Conservation (phyloP, 2,329 filamentous ascomycete species). For the Aspergillus piperis region DNA sequence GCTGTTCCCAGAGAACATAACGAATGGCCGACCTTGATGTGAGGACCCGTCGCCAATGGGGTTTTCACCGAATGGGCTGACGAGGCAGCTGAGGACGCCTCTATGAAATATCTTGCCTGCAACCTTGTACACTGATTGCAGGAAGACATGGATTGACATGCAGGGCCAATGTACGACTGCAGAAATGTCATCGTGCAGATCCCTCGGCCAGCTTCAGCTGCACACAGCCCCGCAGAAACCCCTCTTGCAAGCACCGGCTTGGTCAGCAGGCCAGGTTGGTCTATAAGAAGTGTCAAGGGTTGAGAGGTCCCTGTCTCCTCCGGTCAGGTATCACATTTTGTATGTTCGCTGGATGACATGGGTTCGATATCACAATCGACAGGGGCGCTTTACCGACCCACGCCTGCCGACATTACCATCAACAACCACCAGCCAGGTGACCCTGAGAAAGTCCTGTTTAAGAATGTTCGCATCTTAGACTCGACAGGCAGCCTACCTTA, state of each 20-base stretch:
- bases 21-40: too few species aligned
- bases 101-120: too few species aligned
- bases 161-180: too few species aligned
- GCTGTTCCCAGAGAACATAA: too few species aligned
- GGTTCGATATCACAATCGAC: background rate
- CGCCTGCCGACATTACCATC: conserved; percentile 3
- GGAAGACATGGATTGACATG: too few species aligned
- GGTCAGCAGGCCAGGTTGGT: too few species aligned
- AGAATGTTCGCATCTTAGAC: conserved; percentile 45
- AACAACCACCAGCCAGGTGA: background rate
- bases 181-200: background rate
- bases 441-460: conserved; percentile 33
- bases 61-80: too few species aligned
- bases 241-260: background rate
- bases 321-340: background rate
- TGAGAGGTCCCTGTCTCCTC: background rate
- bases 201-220: background rate
- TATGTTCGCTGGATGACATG: background rate
- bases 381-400: background rate
- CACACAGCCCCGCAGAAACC: background rate
- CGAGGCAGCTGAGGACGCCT: too few species aligned
- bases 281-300: too few species aligned
- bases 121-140: background rate
- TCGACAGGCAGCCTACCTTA: conserved; percentile 42
- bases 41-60: too few species aligned